Evolutionary conservation across 805 yeast species (phyloP), one percentile per base, ranked within the genome.

Genomic region (Wickerhamiella galacta): DNA sequence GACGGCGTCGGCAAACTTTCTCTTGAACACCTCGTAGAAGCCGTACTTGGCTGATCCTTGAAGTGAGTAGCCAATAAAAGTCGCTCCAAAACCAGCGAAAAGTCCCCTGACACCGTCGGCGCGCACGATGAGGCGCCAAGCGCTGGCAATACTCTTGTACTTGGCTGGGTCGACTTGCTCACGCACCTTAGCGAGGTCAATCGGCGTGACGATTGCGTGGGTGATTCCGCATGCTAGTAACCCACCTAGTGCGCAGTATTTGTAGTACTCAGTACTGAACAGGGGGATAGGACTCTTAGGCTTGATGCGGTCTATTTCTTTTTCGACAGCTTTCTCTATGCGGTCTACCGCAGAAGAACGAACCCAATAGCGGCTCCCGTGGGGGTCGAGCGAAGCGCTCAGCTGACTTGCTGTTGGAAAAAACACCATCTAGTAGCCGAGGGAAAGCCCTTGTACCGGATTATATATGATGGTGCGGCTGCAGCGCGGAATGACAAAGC

Each of bases 21-120:
- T 68, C 53, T 80, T 80, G 63, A 80, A 80, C 46, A 58, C 68
- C 53, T 80, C 93, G 52, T 80, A 80, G 51, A 77, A 72, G 11
- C 93, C 93, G 49, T 79, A 80, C 53, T 80, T 80, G 49, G 85
- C 85, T 20, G 87, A 83, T 43, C 93, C 93, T 56, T 80, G 93
- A 38, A 80, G 59, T 3, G 87, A 72, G 51, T 80, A 80, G 16
- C 93, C 93, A 34, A 80, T 62, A 37, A 73, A 72, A 0, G 93
- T 81, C 22, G 93, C 90, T 11, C 83, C 79, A 35, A 77, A 47
- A 42, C 93, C 93, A 2, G 81, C 71, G 53, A 66, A 76, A 19
- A 80, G 58, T 16, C 75, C 77, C 32, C 65, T 66, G 9, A 63
- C 31, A 6, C 93, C 93, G 47, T 70, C 72, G 7, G 66, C 65